phyloP scores from a whole-genome alignment of 768 basidiomycete genomes.

The Suillus sp. region DNA sequence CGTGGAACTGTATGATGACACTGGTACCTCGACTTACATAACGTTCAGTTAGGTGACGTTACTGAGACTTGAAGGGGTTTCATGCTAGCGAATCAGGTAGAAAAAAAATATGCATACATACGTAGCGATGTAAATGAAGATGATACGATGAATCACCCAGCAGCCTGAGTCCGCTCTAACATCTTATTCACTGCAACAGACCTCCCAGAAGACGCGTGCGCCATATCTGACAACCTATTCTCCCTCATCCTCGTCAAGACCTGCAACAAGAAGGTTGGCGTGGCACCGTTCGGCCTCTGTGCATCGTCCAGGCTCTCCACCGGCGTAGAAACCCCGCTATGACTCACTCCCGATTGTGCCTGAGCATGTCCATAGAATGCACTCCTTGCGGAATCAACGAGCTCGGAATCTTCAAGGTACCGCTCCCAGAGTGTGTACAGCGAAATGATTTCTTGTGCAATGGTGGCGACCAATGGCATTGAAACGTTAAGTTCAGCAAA shows the following conservation, averaged over 20 bases:
- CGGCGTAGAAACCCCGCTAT: slow-evolving; percentile 31
- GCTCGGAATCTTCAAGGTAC: slow-evolving; percentile 66
- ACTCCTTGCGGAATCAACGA: slow-evolving; percentile 27
- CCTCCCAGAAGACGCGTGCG: slow-evolving; percentile 49
- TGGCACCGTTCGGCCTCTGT: slow-evolving; percentile 40
- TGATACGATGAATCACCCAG: not conserved
- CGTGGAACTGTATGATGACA: no score
- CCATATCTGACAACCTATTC: slow-evolving; percentile 55
- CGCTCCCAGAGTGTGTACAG: slow-evolving; percentile 89
- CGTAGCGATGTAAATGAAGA: not conserved
- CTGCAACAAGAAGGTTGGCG: slow-evolving; percentile 56
- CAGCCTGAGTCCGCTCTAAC: slow-evolving; percentile 68
- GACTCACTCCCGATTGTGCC: slow-evolving; percentile 24
- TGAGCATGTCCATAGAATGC: slow-evolving; percentile 24
- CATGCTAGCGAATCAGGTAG: not conserved
- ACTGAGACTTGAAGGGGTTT: not conserved
- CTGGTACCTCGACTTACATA: no score
- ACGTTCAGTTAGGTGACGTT: not conserved
- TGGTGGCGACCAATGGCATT: slow-evolving; percentile 75
- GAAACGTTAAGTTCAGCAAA: slow-evolving; percentile 87
- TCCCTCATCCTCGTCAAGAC: slow-evolving; percentile 71
- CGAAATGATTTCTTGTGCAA: slow-evolving; percentile 89
- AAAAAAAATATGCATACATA: no score
- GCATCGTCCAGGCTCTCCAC: slow-evolving; percentile 25
- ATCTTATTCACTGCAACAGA: slow-evolving; percentile 68